These are phyloP conservation scores for Penicillium vulpinum DNA, from an alignment of 2,329 filamentous ascomycete species.

Conservation along the genomic window DNA sequence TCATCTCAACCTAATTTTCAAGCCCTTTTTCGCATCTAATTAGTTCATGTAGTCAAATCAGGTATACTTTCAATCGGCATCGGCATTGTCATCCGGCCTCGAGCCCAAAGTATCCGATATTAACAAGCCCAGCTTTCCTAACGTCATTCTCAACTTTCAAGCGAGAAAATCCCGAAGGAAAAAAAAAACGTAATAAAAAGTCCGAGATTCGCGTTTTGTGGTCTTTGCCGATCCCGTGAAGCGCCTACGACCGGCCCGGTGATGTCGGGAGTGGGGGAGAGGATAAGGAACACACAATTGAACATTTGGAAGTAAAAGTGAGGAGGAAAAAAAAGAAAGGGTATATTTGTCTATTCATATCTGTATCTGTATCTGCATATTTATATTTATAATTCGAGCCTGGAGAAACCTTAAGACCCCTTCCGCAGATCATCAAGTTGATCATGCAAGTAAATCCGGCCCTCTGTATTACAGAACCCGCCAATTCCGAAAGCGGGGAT, in stretches of 20 bases:
- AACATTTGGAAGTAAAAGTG: neutral
- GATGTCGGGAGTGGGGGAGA: slow-evolving; percentile 2
- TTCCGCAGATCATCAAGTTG: slow-evolving; percentile 24
- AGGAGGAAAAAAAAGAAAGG: slow-evolving; percentile 12
- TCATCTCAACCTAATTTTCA: neutral
- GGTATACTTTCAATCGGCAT: neutral
- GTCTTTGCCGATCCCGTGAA: slow-evolving; percentile 10
- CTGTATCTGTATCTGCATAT: neutral
- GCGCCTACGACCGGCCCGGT: slow-evolving; percentile 24
- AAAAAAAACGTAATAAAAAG: neutral
- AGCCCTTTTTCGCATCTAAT: too few species aligned
- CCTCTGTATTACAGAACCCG: slow-evolving; percentile 71
- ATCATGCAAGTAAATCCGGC: slow-evolving; percentile 32
- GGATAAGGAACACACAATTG: slow-evolving; percentile 1
- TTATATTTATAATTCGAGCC: neutral
- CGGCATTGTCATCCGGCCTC: neutral
- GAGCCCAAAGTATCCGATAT: neutral
- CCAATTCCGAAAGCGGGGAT: slow-evolving; percentile 86
- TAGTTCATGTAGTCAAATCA: neutral
- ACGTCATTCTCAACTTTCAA: neutral
- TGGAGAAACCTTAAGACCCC: slow-evolving; percentile 10
- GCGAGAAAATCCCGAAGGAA: neutral
- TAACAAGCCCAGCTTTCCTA: neutral
- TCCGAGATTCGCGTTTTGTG: neutral
- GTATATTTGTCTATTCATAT: slow-evolving; percentile 28